Evolutionary conservation across 192 early-diverging fungal species (phyloP), one percentile per base, ranked within the genome.

Genomic region (Coemansia sp.): DNA sequence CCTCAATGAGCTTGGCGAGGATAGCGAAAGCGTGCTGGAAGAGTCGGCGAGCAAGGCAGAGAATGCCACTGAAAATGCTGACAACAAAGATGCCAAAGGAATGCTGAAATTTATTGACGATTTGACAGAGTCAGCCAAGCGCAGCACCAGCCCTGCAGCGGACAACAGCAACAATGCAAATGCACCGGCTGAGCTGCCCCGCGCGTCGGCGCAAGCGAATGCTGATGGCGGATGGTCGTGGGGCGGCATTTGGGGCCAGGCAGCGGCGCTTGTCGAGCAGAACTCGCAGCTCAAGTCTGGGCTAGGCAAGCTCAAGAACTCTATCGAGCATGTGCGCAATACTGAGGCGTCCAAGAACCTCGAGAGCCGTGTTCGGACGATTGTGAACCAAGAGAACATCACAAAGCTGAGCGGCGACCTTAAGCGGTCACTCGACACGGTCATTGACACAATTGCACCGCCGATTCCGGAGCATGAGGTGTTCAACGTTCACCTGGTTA

Each of bases 371-470:
- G 68, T 74, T 20, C 67, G 70, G 59, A 72, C 68, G 47, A 38
- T 78, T 20, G 71, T 74, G 11, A 69, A 62, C 55, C 68, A 73
- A 46, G 71, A 74, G 64, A 78, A 65, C 34, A 65, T 78, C 52
- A 53, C 60, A 52, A 73, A 69, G 62, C 44, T 82, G 9, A 48
- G 81, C 23, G 69, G 75, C 8, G 73, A 75, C 19, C 53, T 83
- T 15, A 70, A 68, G 60, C 72, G 73, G 28, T 67, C 65, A 47
- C 69, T 83, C 23, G 68, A 69, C 63, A 69, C 75, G 3, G 75
- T 83, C 25, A 83, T 83, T 17, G 75, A 83, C 58, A 74, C 75
- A 4, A 71, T 83, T 21, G 81, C 81, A 15, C 81, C 81, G 56
- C 81, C 81, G 1, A 78, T 83, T 52, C 68, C 65, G 20, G 75